phyloP scores from a whole-genome alignment of 495 filamentous ascomycete species.

The Neurospora pannonica region DNA sequence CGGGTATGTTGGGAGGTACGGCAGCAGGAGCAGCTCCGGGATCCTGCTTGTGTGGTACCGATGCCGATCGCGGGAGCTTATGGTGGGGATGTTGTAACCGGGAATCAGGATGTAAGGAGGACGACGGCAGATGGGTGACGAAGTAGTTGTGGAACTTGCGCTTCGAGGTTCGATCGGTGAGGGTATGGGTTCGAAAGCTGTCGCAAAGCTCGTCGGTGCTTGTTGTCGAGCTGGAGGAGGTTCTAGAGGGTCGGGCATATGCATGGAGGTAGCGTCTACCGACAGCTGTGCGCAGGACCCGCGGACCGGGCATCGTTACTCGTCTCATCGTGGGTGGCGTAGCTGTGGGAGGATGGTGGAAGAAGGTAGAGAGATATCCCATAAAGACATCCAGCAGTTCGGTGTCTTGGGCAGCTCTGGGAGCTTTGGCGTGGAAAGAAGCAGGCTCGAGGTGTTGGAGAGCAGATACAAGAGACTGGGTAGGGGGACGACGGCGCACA shows the following conservation, averaged over 20 bases:
- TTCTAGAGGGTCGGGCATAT: conserved; percentile 2
- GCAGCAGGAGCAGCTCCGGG: conserved; percentile 46
- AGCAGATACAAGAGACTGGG: not conserved
- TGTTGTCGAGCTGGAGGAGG: conserved; percentile 1
- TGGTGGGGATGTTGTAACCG: conserved; percentile 53
- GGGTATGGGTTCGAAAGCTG: not conserved
- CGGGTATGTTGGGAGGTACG: conserved; percentile 45
- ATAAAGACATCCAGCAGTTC: conserved; percentile 29
- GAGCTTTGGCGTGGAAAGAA: not conserved
- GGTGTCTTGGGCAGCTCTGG: not conserved
- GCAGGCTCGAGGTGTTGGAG: not conserved
- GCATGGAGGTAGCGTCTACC: conserved; percentile 10
- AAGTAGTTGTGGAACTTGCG: conserved; percentile 92
- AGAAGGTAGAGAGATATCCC: conserved; percentile 41
- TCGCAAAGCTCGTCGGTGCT: conserved; percentile 4
- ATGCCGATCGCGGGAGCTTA: conserved; percentile 73
- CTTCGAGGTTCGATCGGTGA: conserved; percentile 16
- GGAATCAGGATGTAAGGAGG: conserved; percentile 85
- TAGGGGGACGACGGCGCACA: conserved; percentile 6
- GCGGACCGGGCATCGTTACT: conserved; percentile 6
- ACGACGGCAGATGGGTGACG: conserved; percentile 87
- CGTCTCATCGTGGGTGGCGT: conserved; percentile 1
- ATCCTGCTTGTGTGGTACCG: conserved; percentile 64
- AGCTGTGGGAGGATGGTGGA: conserved; percentile 20
- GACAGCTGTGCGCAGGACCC: conserved; percentile 6